Percentiles rank a stretch among this genome's conserved stretches.
These are phyloP conservation scores for Neospermospora avenae DNA, from an alignment of 2,329 filamentous ascomycete genomes.

Conservation along the genomic window DNA sequence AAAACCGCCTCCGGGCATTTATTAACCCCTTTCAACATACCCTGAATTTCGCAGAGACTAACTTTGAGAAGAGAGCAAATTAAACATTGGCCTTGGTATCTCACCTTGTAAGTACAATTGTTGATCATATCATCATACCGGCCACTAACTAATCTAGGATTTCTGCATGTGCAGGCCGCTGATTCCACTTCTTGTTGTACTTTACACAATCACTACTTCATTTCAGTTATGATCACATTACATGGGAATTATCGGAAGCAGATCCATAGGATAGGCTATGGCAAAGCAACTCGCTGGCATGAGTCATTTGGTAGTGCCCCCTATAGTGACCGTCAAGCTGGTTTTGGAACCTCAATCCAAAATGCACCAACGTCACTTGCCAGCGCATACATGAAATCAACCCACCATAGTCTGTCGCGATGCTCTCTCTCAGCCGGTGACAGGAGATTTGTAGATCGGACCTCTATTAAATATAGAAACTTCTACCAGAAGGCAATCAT, in stretches of 20 bases:
- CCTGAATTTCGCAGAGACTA: background rate
- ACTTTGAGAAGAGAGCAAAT: constrained; percentile 35
- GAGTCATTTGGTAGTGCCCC: background rate
- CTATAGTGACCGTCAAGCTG: background rate
- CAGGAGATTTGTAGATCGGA: no score
- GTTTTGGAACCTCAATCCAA: no score
- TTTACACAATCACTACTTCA: constrained; percentile 9
- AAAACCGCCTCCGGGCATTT: background rate
- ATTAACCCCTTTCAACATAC: background rate
- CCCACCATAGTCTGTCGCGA: no score
- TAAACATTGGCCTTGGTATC: constrained; percentile 48
- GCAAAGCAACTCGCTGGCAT: background rate
- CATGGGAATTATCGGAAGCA: background rate
- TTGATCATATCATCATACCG: background rate
- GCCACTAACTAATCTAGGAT: constrained; percentile 11
- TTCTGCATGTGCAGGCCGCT: constrained; percentile 11
- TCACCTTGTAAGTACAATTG: constrained; percentile 38
- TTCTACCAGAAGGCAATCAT: no score
- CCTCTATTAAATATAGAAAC: no score
- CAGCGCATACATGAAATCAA: no score
- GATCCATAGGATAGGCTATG: background rate
- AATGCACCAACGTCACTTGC: no score
- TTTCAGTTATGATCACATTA: no score
- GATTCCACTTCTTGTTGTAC: constrained; percentile 9
- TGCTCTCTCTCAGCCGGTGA: no score